These are phyloP conservation scores for Dendrobium nobile DNA, from an alignment of 106 monocot species.

Conservation along the genomic window DNA sequence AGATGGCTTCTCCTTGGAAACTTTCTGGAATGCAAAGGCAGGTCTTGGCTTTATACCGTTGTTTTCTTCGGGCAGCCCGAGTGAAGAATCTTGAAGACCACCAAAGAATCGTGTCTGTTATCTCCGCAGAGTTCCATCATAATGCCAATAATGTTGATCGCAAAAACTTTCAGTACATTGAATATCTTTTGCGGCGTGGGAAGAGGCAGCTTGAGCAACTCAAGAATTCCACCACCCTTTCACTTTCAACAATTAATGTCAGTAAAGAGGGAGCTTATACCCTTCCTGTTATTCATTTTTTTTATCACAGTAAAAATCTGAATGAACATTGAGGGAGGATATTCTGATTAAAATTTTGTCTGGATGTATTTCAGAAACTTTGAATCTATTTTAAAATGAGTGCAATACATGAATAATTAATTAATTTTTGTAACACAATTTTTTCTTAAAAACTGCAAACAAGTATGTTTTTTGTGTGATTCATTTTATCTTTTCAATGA, in stretches of 20 bases:
- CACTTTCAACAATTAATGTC: slow-evolving; percentile 44
- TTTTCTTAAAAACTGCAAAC: too few relatives aligned
- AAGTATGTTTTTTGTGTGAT: too few relatives aligned
- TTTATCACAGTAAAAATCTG: too few relatives aligned
- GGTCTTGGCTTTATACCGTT: slow-evolving; percentile 64
- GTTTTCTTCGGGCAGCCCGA: slow-evolving; percentile 75
- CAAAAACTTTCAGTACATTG: slow-evolving; percentile 79
- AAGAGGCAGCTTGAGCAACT: slow-evolving; percentile 90
- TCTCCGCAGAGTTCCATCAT: slow-evolving; percentile 72
- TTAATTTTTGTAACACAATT: too few relatives aligned
- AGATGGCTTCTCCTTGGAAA: slow-evolving; percentile 40
- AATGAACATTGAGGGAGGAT: too few relatives aligned
- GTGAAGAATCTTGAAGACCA: slow-evolving; percentile 60
- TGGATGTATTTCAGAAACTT: too few relatives aligned
- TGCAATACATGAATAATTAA: too few relatives aligned
- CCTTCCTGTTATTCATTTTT: too few relatives aligned
- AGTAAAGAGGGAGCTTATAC: neutral
- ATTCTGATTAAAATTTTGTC: too few relatives aligned
- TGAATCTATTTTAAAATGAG: too few relatives aligned
- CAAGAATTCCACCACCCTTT: slow-evolving; percentile 44
- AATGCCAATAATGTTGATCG: slow-evolving; percentile 59
- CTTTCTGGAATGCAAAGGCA: slow-evolving; percentile 88
- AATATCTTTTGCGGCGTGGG: slow-evolving; percentile 73
- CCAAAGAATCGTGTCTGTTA: slow-evolving; percentile 44
- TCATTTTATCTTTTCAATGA: too few relatives aligned